Evolutionary conservation across 192 early-diverging fungal species (phyloP).

Genomic region (Coemansia sp.): DNA sequence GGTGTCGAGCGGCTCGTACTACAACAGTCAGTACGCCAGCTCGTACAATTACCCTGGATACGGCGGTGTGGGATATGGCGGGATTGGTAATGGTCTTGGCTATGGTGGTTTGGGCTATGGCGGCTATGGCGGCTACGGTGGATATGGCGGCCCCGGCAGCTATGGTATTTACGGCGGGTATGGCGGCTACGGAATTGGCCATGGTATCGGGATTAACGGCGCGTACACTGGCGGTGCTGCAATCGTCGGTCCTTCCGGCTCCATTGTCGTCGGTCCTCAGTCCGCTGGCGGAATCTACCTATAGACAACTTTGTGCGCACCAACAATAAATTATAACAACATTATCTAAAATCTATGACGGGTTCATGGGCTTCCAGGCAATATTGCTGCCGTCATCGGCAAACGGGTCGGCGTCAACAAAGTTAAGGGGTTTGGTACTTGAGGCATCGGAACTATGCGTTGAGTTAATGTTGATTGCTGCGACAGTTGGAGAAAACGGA

Average conservation of each 20-base stretch:
- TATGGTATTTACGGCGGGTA: constrained; percentile 16
- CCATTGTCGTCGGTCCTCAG: constrained; percentile 52
- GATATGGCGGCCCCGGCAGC: constrained; percentile 23
- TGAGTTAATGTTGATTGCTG: constrained; percentile 18
- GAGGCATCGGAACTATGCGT: too few relatives aligned
- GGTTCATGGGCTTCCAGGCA: constrained; percentile 38
- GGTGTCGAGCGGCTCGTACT: constrained; percentile 48
- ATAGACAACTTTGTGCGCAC: not conserved
- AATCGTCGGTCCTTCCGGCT: constrained; percentile 50
- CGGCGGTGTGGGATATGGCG: constrained; percentile 7
- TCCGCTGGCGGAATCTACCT: constrained; percentile 53
- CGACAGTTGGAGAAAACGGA: constrained; percentile 28
- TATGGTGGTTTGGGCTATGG: constrained; percentile 26
- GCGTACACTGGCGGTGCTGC: constrained; percentile 45
- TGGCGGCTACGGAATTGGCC: constrained; percentile 29
- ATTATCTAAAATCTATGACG: constrained; percentile 4
- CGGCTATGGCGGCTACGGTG: constrained; percentile 24
- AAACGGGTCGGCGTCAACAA: constrained; percentile 28
- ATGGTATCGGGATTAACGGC: constrained; percentile 26
- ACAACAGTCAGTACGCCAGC: constrained; percentile 36
- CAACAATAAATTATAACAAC: constrained; percentile 4
- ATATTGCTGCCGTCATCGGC: constrained; percentile 19
- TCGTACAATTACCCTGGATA: constrained; percentile 21
- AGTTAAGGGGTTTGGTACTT: not conserved
- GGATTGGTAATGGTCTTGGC: constrained; percentile 6